Percentiles rank a stretch among this genome's conserved stretches.
These are phyloP conservation scores for Zasmidium citrigriseum DNA, from an alignment of 2,329 filamentous ascomycete genomes.

Conservation along the genomic window DNA sequence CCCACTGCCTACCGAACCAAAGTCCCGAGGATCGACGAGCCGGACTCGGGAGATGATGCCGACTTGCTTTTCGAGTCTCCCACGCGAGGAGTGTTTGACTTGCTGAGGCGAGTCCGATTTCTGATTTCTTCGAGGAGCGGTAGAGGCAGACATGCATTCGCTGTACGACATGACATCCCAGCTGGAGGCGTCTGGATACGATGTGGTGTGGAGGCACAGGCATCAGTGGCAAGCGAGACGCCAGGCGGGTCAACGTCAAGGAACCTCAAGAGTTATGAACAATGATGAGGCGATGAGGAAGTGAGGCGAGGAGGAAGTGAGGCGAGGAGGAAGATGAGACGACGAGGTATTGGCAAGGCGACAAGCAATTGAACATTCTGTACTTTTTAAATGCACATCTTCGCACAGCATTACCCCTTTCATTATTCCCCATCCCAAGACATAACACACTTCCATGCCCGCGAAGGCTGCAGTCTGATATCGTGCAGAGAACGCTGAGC, in stretches of 20 bases:
- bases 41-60: too few relatives aligned
- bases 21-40: too few relatives aligned
- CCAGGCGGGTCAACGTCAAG: background rate
- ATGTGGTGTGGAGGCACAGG: background rate
- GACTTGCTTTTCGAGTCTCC: too few relatives aligned
- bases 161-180: background rate
- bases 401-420: too few relatives aligned
- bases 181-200: background rate
- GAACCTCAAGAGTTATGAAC: background rate
- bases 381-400: slow-evolving; percentile 23
- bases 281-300: background rate
- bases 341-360: slow-evolving; percentile 6
- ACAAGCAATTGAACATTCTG: slow-evolving; percentile 20
- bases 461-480: slow-evolving; percentile 30
- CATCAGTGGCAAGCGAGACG: background rate
- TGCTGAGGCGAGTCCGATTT: too few relatives aligned
- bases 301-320: background rate
- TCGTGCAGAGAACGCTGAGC: slow-evolving; percentile 14
- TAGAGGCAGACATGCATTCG: too few relatives aligned
- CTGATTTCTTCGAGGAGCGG: too few relatives aligned
- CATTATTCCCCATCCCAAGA: background rate
- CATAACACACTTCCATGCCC: slow-evolving; percentile 19
- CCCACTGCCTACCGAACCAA: too few relatives aligned
- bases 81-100: too few relatives aligned
- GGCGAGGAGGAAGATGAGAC: background rate